Evolutionary conservation across 495 filamentous ascomycete genomes (phyloP).

Genomic region (Venustampulla echinocandica): DNA sequence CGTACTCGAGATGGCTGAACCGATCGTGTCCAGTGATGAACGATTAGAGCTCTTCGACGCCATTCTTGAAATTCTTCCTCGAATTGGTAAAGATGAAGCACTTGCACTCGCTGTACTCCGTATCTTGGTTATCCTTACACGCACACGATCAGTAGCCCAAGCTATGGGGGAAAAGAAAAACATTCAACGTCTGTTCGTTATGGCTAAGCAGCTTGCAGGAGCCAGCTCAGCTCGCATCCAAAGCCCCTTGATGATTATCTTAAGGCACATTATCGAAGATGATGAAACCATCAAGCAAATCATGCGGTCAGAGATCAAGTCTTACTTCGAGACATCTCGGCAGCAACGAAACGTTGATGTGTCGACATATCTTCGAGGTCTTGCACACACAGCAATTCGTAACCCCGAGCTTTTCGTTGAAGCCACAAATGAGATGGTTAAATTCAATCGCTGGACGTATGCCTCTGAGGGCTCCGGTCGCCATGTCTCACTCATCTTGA

Average conservation of each 20-base stretch:
- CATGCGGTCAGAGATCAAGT: slow-evolving; percentile 83
- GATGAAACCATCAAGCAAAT: slow-evolving; percentile 82
- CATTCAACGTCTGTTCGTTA: slow-evolving; percentile 82
- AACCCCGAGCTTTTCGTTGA: slow-evolving; percentile 83
- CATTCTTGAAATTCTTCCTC: slow-evolving; percentile 72
- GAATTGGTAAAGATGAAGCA: slow-evolving; percentile 76
- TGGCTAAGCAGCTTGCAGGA: slow-evolving; percentile 84
- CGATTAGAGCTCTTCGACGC: slow-evolving; percentile 62
- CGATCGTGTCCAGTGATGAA: slow-evolving; percentile 56
- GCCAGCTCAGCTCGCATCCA: slow-evolving; percentile 66
- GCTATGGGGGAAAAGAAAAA: slow-evolving; percentile 78
- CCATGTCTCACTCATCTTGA: slow-evolving; percentile 11
- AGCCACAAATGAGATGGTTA: slow-evolving; percentile 78
- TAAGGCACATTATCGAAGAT: slow-evolving; percentile 92
- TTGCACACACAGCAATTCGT: slow-evolving; percentile 76
- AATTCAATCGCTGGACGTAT: slow-evolving; percentile 52
- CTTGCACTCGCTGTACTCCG: slow-evolving; percentile 77
- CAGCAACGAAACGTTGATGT: slow-evolving; percentile 55
- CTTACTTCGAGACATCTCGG: slow-evolving; percentile 49
- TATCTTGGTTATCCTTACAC: slow-evolving; percentile 83
- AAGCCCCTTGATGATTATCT: slow-evolving; percentile 70
- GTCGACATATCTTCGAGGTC: slow-evolving; percentile 59
- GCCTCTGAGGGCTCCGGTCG: slow-evolving; percentile 23
- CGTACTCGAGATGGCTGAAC: slow-evolving; percentile 49
- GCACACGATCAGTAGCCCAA: slow-evolving; percentile 63